Percentiles rank a stretch among this genome's conserved stretches.
Conservation (phyloP, 2,329 filamentous ascomycete genomes). For the Teratosphaeriaceae sp. region DNA sequence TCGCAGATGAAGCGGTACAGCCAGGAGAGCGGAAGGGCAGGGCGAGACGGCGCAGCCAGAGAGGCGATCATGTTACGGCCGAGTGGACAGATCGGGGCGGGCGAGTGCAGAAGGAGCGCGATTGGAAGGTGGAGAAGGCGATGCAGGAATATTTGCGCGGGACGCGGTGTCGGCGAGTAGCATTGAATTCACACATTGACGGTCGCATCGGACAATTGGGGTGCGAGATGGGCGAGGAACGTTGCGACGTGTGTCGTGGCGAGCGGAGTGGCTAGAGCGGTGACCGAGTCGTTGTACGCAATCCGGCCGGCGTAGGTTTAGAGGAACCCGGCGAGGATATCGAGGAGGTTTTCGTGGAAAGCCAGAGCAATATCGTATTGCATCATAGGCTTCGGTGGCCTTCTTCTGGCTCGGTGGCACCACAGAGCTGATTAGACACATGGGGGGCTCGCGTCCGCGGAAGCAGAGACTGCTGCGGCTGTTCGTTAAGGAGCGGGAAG, state of each 20-base stretch:
- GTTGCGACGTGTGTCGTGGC: neutral
- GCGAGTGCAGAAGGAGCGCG: neutral
- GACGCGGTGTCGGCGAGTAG: neutral
- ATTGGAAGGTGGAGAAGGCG: neutral
- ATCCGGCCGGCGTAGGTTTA: no score
- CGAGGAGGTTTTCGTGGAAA: no score
- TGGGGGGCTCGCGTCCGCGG: no score
- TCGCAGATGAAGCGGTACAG: neutral
- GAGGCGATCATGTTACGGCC: neutral
- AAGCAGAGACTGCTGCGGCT: no score
- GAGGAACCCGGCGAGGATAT: no score
- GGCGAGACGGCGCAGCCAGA: neutral
- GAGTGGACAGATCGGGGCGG: neutral
- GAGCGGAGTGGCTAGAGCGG: no score
- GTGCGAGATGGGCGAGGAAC: neutral
- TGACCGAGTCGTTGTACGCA: no score
- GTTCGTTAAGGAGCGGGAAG: no score
- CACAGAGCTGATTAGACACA: no score
- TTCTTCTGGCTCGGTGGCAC: no score
- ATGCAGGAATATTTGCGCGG: neutral
- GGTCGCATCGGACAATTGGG: neutral
- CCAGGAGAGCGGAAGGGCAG: neutral
- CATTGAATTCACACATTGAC: neutral
- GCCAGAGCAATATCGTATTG: no score
- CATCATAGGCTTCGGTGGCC: no score